Base-by-base conservation (phyloP, 2,329 filamentous ascomycete species). In the Didymella pinodella region DNA sequence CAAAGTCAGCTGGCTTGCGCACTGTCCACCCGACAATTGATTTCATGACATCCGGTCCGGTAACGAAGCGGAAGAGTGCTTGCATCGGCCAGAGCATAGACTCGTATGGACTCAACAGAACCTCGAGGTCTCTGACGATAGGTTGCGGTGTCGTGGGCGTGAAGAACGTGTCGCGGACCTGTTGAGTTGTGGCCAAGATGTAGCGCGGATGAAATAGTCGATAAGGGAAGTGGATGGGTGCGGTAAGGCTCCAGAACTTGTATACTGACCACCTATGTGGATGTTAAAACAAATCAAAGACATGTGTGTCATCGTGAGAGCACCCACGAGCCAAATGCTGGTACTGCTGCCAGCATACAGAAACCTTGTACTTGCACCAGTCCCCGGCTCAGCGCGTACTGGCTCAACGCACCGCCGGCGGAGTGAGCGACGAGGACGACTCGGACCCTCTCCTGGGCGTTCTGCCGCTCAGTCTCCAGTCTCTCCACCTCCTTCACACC, bases 141-240 rank as follows among this genome's bases (percentile, higher is more conserved):
- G 70, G 62, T 5, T 76, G 70, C 0, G 81, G 78, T 46, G 81
- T 82, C 14, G 69, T 61, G 0, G 78, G 64, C 48, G 81, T 81
- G 68, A 86, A 86, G 71, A 87, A 86, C 2, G 79, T 81, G 4
- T 74, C 75, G 20, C 78, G 78, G 1, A 83, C 79, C 12, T 86
- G 75, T n/a, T 69, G 66, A 0, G 82, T 81, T 18, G 81, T 83
- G 1, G 82, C 83, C 1, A 86, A 77, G 0, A 83, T 80, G 47
- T 84, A 86, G 59, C 83, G 75, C 28, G 84, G 60, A 11, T 75
- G 66, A 65, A 85, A 85, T 74, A 80, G 81, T 0, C 81, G 81
- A 61, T 86, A 74, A 4, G 59, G 50, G 57, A 71, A 69, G 31
- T 73, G 65, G n/a, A 70, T 44, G 3, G 65, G 67, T 2, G 66